Conservation (phyloP, 305 asterid species). For the Fraxinus ornus region DNA sequence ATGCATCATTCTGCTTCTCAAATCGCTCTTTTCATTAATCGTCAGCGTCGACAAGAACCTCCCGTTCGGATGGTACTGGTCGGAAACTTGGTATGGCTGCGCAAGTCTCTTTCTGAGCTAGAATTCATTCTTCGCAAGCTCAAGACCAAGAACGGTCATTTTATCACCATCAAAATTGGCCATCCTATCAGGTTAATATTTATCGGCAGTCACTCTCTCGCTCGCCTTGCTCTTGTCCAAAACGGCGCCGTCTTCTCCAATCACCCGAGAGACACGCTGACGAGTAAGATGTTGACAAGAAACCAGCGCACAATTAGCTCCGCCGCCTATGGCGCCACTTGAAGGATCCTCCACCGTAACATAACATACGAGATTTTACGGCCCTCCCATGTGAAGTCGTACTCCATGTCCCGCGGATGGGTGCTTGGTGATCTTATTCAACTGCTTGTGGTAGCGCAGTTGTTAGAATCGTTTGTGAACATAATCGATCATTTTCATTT, state of each 20-base stretch:
- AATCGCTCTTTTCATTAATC: constrained; percentile 18
- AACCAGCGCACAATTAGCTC: constrained; percentile 40
- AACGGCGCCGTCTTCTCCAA: constrained; percentile 65
- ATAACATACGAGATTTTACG: constrained; percentile 64
- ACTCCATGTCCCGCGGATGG: constrained; percentile 54
- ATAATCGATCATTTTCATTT: constrained; percentile 63
- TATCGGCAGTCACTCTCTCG: constrained; percentile 51
- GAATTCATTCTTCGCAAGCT: constrained; percentile 48
- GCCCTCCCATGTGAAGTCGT: constrained; percentile 53
- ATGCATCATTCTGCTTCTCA: constrained; percentile 34
- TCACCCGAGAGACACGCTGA: constrained; percentile 41
- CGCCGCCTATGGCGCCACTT: constrained; percentile 55
- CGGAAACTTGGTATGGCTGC: constrained; percentile 46
- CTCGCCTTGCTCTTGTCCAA: constrained; percentile 64
- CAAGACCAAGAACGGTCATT: constrained; percentile 45
- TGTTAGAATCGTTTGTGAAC: constrained; percentile 22
- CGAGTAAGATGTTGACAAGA: constrained; percentile 35
- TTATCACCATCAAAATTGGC: constrained; percentile 44
- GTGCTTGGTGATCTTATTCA: constrained; percentile 48
- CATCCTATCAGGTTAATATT: constrained; percentile 38
- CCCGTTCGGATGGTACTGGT: constrained; percentile 54
- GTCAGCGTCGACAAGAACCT: constrained; percentile 6
- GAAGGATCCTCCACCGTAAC: constrained; percentile 80
- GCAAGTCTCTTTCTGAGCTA: constrained; percentile 39
- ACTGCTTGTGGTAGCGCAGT: constrained; percentile 25